Evolutionary conservation across 2,329 filamentous ascomycete genomes (phyloP), one percentile per base, ranked within the genome.

Genomic region (Pestalotiopsis sp.): DNA sequence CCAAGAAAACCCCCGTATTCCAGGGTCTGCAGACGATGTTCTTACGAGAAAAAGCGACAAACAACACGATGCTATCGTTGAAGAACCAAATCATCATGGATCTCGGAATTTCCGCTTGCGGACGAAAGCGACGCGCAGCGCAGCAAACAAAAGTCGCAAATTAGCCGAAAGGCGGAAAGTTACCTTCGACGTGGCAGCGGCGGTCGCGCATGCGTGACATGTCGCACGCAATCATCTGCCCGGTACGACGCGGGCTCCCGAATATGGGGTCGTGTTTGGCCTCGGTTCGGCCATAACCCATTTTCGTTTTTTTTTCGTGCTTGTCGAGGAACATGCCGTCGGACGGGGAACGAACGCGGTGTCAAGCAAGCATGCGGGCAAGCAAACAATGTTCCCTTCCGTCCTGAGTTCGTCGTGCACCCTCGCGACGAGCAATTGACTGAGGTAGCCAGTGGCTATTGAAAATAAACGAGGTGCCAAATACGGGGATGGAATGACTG

Each of bases 101-200:
- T 52, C 45, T n/a, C 11, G 45, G 7, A 4, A 9, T n/a, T 52
- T 52, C 59, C 59, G 59, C 59, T 62, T 62, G 36, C 59, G 59
- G 13, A 62, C 31, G 59, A 62, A 62, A 59, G 56, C 7, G 9
- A 23, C n/a, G 20, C 20, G 6, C 4, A 52, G 38, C 20, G 23
- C 31, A 62, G 59, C 59, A 62, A 62, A 62, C 59, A 39, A 36
- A 13, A 3, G 13, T 20, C 17, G 7, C 7, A 39, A 41, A 36
- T 12, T 39, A 62, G 17, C 59, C 59, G 59, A 39, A 17, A 62
- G 17, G 31, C 31, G 59, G 31, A 31, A 14, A 62, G 59, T n/a
- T 31, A n/a, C 59, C 17, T 62, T 62, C n/a, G 59, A 62, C 59
- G 59, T 62, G 31, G 59, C 59, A 39, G 17, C 59, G 7, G 17